A percentile compares a stretch with the other conserved stretches of the same genome.
These are phyloP conservation scores for Porcisia deanei DNA, from an alignment of 208 protist species.

Conservation along the genomic window DNA sequence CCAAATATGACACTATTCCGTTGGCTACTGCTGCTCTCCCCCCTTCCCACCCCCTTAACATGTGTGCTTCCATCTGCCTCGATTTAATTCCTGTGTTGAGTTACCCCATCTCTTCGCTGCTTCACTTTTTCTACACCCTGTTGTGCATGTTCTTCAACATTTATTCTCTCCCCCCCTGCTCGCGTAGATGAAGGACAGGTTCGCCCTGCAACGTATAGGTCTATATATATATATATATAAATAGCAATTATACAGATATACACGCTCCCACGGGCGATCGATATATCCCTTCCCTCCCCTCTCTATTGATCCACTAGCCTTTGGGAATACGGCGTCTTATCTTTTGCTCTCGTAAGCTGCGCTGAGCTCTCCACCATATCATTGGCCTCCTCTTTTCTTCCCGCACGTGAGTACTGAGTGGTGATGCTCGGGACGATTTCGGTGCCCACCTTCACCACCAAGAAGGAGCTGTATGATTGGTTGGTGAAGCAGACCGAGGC, in stretches of 20 bases:
- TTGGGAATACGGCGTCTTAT: too few relatives aligned
- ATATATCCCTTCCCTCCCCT: too few relatives aligned
- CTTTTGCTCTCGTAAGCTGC: not conserved
- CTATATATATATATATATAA: not conserved
- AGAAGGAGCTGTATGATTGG: conserved; percentile 67
- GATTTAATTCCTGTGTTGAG: not conserved
- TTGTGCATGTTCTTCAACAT: not conserved
- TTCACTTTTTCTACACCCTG: not conserved
- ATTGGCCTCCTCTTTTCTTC: not conserved
- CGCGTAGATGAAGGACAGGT: not conserved
- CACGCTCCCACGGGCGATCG: too few relatives aligned
- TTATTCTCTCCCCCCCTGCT: not conserved
- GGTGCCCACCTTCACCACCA: conserved; percentile 42
- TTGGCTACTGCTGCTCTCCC: not conserved
- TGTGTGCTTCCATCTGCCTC: not conserved
- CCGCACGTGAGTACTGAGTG: not conserved
- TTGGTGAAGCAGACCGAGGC: conserved; percentile 49
- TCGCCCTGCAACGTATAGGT: not conserved
- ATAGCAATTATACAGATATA: not conserved
- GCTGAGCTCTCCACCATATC: not conserved
- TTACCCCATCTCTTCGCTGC: not conserved
- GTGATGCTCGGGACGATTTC: conserved; percentile 24
- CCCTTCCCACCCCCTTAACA: not conserved
- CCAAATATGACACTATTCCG: not conserved
- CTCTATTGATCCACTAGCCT: too few relatives aligned